Base-by-base conservation (phyloP, 371 early-diverging fungal species). In the Mortierella sp. region DNA sequence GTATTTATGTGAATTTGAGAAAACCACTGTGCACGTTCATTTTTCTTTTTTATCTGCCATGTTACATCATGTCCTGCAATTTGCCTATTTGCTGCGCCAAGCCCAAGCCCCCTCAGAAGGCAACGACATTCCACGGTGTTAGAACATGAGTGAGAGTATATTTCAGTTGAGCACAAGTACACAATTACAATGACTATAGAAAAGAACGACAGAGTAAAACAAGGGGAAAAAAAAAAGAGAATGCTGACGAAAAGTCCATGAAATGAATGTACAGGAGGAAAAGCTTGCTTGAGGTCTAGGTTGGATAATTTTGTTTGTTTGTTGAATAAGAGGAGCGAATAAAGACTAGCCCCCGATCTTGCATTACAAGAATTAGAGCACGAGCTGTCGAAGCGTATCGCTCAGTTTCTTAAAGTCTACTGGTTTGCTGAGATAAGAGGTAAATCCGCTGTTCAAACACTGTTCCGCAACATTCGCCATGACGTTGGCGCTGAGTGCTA, bases 401-500 rank as follows among this genome's bases (percentile, higher is more conserved):
- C 92, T 90, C 40, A 91, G 68, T 35, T 84, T 85, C 51, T 87
- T 88, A 62, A 91, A 90, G 64, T 90, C 89, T n/a, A 91, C 90
- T 55, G 92, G 92, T 43, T 90, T 90, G 69, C 89, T 89, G 51
- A 89, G 89, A 57, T 90, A 90, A 0, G 87, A 86, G 1, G 91
- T 88, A 66, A 90, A 90, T 9, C 91, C 91, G 68, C 84, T 83
- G 35, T 76, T 87, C 43, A 87, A 62, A 67, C 91, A 90, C 37
- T 86, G 84, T 51, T 84, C 85, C 10, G 89, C 89, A 30, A 90
- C 91, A 63, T 90, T 87, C 52, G 89, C 88, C 90, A 90, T 89
- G 18, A 90, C 91, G 66, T 90, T 91, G n/a, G 91, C 91, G 14
- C 90, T 89, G 32, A 91, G 75, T 0, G 90, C 91, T 24, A 91